phyloP scores from a whole-genome alignment of 345 rosid genomes.

The Eucalyptus curtisii region DNA sequence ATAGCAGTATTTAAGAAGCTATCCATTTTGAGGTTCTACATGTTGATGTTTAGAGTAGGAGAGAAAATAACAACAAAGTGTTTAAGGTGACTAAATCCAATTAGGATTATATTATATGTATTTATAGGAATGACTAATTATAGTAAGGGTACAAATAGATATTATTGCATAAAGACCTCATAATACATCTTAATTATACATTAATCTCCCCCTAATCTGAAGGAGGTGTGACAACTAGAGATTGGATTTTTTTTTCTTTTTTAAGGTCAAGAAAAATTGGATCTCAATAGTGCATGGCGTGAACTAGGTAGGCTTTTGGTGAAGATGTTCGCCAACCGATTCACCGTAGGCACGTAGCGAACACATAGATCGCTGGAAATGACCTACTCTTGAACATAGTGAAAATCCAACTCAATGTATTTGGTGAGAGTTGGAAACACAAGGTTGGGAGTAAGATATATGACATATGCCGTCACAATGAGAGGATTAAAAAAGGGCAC shows the following conservation, averaged over 20 bases:
- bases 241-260: no score
- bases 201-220: no score
- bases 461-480: neutral
- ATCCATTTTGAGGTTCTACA: neutral
- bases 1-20: neutral
- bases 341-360: rapidly evolving
- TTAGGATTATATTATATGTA: neutral
- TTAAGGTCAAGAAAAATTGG: neutral
- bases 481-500: neutral
- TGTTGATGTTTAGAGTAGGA: neutral
- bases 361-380: neutral
- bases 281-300: rapidly evolving
- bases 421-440: neutral
- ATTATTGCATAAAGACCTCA: neutral
- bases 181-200: no score
- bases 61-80: neutral
- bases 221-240: neutral
- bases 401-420: neutral
- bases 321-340: neutral
- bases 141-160: neutral
- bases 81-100: neutral
- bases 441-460: neutral
- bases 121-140: neutral
- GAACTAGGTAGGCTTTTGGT: neutral
- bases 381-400: neutral